Evolutionary conservation across 2,329 filamentous ascomycete species (phyloP), one percentile per base, ranked within the genome.

Genomic region (Microcyclosporella mali): DNA sequence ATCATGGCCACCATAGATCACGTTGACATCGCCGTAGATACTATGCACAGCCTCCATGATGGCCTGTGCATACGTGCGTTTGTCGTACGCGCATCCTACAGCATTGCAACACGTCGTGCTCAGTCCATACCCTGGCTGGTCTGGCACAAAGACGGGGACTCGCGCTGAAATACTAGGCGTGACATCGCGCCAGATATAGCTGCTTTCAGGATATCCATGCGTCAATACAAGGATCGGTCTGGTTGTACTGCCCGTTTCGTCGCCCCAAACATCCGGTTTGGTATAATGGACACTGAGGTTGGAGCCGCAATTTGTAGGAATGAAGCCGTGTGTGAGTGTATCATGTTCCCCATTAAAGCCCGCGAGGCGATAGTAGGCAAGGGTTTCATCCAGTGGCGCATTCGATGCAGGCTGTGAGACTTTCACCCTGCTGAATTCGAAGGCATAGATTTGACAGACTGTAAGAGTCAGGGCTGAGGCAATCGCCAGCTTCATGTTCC

Each of bases 1-100:
- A 33, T 47, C 45, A 31, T 47, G 45, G 18, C 45, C 45, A 12
- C 19, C 45, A n/a, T 39, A 37, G 11, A 47, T 32, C n/a, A 45
- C 40, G 30, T 35, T 2, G 16, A 36, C 40, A 36, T 41, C 27
- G 4, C 40, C 40, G 19, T 35, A 41, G n/a, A 41, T 17, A 7
- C n/a, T 16, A 6, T 17, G 34, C 2, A 36, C 33, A 2, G 32
- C 40, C 14, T 41, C 17, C 21, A 36, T 35, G 16, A 41, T 35
- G 8, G 40, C 10, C 29, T 36, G 18, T 12, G 40, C 40, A 30
- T 17, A 29, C 7, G 32, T 35, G 16, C 40, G 18, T 12, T 35
- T 37, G 21, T 41, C 40, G 17, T 41, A 35, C 12, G 8, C 21
- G 12, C 33, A 36, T 11, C 15, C 33, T 18, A 8, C 14, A 3